Percentiles rank a stretch among this genome's conserved stretches.
Evolutionary conservation across 129 eudicot species (phyloP).

Genomic region (carrot (Daucus carota)): DH1_v3.0 NC_030383.2:61089501-61090000

Average conservation of each 20-base stretch:
- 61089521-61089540: background rate
- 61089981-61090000: background rate
- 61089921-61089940: background rate
- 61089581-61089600: background rate
- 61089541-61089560: background rate
- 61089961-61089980: background rate
- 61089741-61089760: background rate
- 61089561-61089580: conserved; percentile 4
- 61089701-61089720: background rate
- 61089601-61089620: background rate
- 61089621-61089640: background rate
- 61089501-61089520: conserved; percentile 1
- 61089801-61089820: background rate
- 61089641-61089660: background rate
- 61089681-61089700: background rate
- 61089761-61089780: background rate
- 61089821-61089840: background rate
- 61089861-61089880: background rate
- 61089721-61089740: background rate
- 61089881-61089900: background rate
- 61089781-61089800: too few species aligned
- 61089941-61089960: background rate
- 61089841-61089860: background rate
- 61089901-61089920: background rate
- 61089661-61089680: background rate